These are phyloP conservation scores for Comarum palustre DNA, from an alignment of 306 rosid genomes.

Conservation along the genomic window DNA sequence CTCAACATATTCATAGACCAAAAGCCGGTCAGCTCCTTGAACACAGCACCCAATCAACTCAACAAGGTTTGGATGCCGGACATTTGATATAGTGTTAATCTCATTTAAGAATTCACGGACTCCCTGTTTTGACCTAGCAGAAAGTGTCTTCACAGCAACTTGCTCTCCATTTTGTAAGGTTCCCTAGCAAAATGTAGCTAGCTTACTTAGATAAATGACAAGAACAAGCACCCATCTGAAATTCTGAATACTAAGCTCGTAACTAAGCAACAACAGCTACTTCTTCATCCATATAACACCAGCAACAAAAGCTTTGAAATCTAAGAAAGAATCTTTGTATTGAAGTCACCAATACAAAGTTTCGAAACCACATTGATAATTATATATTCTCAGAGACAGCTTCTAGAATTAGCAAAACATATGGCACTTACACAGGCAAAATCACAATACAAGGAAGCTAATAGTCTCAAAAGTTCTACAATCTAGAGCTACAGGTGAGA, in stretches of 20 bases:
- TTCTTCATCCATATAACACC: conserved; percentile 1
- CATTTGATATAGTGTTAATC: conserved; percentile 69
- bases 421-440: background rate
- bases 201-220: background rate
- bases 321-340: background rate
- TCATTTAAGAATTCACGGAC: conserved; percentile 76
- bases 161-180: conserved; percentile 51
- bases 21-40: conserved; percentile 60
- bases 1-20: conserved; percentile 81
- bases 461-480: background rate
- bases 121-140: conserved; percentile 87
- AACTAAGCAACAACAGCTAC: background rate
- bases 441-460: background rate
- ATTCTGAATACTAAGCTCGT: background rate
- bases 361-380: background rate
- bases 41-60: conserved; percentile 82
- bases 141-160: conserved; percentile 88
- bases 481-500: background rate
- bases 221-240: background rate
- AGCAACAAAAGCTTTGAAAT: background rate
- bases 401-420: background rate
- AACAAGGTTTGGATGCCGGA: conserved; percentile 80
- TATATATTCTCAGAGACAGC: background rate
- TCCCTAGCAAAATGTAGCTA: conserved; percentile 55
- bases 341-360: background rate